These are phyloP conservation scores for Limnanthes douglasii DNA, from an alignment of 345 rosid species.

Conservation along the genomic window DNA sequence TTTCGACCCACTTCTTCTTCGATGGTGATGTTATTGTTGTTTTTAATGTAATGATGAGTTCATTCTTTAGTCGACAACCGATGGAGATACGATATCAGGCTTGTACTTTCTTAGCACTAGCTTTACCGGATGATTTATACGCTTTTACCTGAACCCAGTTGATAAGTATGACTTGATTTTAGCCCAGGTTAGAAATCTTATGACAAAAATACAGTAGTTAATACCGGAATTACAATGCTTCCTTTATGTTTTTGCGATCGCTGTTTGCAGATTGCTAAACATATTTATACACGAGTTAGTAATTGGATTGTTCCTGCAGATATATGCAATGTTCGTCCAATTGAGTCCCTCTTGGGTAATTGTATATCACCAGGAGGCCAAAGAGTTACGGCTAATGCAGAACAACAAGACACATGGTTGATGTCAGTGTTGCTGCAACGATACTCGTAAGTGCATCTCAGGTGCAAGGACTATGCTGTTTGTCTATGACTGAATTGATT, in stretches of 20 bases:
- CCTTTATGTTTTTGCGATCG: too few species aligned
- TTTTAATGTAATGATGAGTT: too few species aligned
- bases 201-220: neutral
- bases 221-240: neutral
- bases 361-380: constrained; percentile 4
- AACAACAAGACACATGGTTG: constrained; percentile 12
- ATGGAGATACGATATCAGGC: too few species aligned
- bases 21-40: too few species aligned
- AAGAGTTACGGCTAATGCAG: constrained; percentile 10
- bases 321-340: constrained; percentile 10
- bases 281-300: neutral
- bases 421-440: constrained; percentile 16
- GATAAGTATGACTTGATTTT: too few species aligned
- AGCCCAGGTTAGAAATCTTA: too few species aligned
- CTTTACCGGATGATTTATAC: too few species aligned
- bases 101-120: too few species aligned
- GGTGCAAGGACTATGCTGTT: neutral
- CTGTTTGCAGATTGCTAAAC: too few species aligned
- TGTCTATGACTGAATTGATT: neutral
- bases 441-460: constrained; percentile 27
- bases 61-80: too few species aligned
- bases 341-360: constrained; percentile 7
- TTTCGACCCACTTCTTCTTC: too few species aligned
- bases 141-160: too few species aligned
- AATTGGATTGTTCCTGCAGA: constrained; percentile 16